Conservation (phyloP, 163 green algal genomes). For the Chlamydomonas reinhardtii region DNA sequence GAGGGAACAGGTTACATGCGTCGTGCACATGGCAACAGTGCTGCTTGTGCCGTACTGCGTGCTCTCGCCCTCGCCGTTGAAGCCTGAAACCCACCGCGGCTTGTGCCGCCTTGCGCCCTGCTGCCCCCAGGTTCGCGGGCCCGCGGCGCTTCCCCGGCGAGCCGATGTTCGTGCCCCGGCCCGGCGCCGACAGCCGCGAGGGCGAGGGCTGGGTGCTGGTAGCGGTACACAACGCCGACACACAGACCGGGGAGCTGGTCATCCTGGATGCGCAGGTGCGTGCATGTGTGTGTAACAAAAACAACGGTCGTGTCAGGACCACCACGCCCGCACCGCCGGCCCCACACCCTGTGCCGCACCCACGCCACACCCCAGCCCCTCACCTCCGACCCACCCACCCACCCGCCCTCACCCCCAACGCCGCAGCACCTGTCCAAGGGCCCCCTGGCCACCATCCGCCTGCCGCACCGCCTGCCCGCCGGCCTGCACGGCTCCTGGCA, state of each 20-base stretch:
- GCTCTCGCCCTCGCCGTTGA: too few species aligned
- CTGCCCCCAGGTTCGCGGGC: slow-evolving; percentile 16
- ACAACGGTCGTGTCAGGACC: too few species aligned
- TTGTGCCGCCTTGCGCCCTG: too few species aligned
- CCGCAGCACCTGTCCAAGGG: slow-evolving; percentile 37
- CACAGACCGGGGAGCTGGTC: slow-evolving; percentile 61
- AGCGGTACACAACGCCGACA: slow-evolving; percentile 68
- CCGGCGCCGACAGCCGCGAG: slow-evolving; percentile 41
- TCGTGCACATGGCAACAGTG: too few species aligned
- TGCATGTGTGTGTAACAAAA: not conserved
- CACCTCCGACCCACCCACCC: not conserved
- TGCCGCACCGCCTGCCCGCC: slow-evolving; percentile 67
- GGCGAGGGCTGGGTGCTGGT: slow-evolving; percentile 81
- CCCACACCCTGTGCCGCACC: not conserved
- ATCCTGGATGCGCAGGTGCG: slow-evolving; percentile 73
- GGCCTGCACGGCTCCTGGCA: slow-evolving; percentile 68
- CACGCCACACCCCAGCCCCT: not conserved
- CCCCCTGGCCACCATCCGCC: slow-evolving; percentile 64
- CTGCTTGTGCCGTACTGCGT: too few species aligned
- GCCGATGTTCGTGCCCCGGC: slow-evolving; percentile 76
- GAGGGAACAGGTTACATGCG: too few species aligned
- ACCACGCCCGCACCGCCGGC: not conserved
- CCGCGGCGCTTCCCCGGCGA: slow-evolving; percentile 55
- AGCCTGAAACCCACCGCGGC: too few species aligned
- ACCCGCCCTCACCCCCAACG: not conserved